Conservation (phyloP, 495 filamentous ascomycete species). For the Hyaloscypha bicolor region DNA sequence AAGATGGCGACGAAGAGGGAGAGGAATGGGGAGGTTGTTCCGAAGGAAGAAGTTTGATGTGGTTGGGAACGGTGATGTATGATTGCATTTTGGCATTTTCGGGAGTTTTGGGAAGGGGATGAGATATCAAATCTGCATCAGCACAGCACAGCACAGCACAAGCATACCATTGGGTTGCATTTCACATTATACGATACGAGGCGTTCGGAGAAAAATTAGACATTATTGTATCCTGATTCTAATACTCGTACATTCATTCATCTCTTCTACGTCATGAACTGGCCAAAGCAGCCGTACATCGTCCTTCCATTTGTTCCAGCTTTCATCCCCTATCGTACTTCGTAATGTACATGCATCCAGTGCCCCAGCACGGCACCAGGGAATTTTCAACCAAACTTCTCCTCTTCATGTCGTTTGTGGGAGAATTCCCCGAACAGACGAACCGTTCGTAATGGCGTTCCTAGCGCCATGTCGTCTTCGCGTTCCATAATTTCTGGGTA, state of each 20-base stretch:
- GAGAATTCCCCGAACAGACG: no score
- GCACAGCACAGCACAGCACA: no score
- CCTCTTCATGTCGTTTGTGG: neutral
- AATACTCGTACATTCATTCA: neutral
- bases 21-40: neutral
- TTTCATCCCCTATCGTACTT: neutral
- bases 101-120: neutral
- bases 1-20: conserved; percentile 7
- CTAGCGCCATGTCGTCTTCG: neutral
- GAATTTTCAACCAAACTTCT: no score
- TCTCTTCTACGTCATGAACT: neutral
- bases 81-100: no score
- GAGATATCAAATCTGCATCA: neutral
- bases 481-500: neutral
- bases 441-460: no score
- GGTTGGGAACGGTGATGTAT: no score
- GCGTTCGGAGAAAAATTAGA: neutral
- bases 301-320: neutral
- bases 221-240: neutral
- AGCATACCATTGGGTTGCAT: no score
- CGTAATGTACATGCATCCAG: neutral
- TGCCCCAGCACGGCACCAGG: no score
- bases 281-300: neutral
- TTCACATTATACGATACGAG: no score
- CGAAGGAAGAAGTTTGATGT: neutral